Conservation (phyloP, 805 yeast genomes). For the Tetrapisispora fleetii region DNA sequence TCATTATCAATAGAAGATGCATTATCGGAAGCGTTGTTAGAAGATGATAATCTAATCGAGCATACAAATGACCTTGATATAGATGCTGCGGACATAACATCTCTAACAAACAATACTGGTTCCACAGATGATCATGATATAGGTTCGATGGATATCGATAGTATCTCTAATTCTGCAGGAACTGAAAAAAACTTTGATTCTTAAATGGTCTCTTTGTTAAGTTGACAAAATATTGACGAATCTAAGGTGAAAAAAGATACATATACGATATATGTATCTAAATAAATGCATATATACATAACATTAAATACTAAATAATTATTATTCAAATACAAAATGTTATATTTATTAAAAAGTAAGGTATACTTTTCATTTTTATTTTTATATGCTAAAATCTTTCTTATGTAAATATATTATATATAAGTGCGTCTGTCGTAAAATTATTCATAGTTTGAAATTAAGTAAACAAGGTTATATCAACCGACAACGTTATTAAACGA, state of each 20-base stretch:
- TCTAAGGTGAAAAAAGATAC: neutral
- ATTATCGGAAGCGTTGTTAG: neutral
- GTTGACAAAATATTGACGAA: slow-evolving; percentile 22
- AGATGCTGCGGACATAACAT: neutral
- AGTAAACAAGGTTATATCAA: slow-evolving; percentile 4
- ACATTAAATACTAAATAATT: neutral
- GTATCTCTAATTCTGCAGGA: neutral
- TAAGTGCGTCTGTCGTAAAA: neutral
- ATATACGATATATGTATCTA: neutral
- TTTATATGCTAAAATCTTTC: slow-evolving; percentile 1
- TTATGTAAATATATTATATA: neutral
- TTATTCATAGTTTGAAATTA: neutral
- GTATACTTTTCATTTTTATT: neutral
- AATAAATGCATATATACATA: neutral
- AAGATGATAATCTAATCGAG: neutral
- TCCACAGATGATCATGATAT: neutral
- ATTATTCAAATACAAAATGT: neutral
- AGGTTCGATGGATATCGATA: neutral
- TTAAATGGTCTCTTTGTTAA: neutral
- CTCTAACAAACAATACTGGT: neutral
- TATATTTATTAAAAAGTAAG: neutral
- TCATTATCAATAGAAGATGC: neutral
- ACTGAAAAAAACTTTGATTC: neutral
- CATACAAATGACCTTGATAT: neutral
- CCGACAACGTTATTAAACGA: slow-evolving; percentile 75